Evolutionary conservation across 805 yeast genomes (phyloP).

Genomic region (Cyberlindnera bimundalis): DNA sequence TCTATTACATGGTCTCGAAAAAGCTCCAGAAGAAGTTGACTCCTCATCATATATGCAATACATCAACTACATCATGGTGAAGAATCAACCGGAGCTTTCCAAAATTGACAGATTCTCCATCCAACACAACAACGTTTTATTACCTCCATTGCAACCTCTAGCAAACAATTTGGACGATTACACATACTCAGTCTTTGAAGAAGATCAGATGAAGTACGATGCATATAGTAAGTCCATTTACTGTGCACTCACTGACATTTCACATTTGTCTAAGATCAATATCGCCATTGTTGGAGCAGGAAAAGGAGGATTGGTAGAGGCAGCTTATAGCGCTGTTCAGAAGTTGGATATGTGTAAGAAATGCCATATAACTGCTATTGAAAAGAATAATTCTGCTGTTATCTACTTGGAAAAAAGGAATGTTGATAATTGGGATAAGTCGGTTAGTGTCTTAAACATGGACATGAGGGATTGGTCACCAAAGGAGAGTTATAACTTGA

Average conservation of each 20-base stretch:
- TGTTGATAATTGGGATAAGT: conserved; percentile 46
- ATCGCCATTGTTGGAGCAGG: conserved; percentile 84
- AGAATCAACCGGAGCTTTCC: conserved; percentile 30
- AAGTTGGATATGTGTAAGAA: conserved; percentile 25
- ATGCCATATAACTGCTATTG: conserved; percentile 55
- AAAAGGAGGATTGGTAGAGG: conserved; percentile 73
- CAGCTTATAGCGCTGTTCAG: conserved; percentile 41
- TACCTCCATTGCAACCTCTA: conserved; percentile 73
- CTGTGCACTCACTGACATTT: conserved; percentile 26
- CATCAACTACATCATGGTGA: conserved; percentile 37
- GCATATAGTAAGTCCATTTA: conserved; percentile 40
- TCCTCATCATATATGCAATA: conserved; percentile 40
- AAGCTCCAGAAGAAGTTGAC: conserved; percentile 32
- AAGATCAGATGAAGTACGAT: conserved; percentile 65
- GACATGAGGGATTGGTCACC: conserved; percentile 59
- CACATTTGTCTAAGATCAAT: conserved; percentile 25
- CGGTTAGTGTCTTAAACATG: conserved; percentile 47
- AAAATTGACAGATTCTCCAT: conserved; percentile 32
- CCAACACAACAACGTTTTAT: conserved; percentile 28
- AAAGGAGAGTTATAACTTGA: conserved; percentile 44
- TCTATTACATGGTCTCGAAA: conserved; percentile 55
- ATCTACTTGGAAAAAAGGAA: conserved; percentile 48
- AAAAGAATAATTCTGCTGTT: conserved; percentile 65
- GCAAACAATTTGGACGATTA: conserved; percentile 49
- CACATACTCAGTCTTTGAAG: conserved; percentile 68